Base-by-base conservation (phyloP, 2,329 filamentous ascomycete species). In the Cordyceps farinosa region DNA sequence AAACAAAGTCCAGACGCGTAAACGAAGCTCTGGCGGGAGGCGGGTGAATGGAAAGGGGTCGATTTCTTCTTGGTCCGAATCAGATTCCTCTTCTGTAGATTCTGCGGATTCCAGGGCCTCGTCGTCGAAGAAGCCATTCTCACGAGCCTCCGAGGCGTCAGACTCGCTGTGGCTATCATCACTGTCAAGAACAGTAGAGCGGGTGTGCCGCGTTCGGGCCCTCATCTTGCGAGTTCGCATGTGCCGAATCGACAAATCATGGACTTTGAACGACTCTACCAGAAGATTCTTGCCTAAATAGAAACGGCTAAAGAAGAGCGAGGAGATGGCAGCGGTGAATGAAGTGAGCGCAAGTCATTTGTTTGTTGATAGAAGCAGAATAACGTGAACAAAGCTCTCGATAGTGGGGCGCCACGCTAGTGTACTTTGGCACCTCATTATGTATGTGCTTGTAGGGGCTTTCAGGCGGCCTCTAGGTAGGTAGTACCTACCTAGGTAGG, bases 21-120 rank as follows among this genome's bases (percentile, higher is more conserved):
- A 62, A 56, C 75, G 72, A 17, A 77, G 65, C 64, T 77, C 75
- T 11, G 70, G 68, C 1, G 75, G 75, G 1, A 77, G 70, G 30
- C 65, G 57, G 40, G 65, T 61, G 61, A 74, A 76, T 53, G 64
- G 44, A 66, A 76, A 72, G 2, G 61, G 51, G 13, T 64, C 50
- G 29, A 53, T 36, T 5, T 57, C 53, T n/a, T 61, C 61, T 34
- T 63, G 56, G 15, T 56, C 56, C 27, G 51, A 56, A 11, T 22
- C 42, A 17, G 60, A 62, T 13, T 56, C 27, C 11, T 50, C 45
- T 8, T 62, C 44, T 27, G 59, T 63, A 1, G 45, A 29, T 4
- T 62, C 50, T 10, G 64, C 57, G 10, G 48, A 47, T n/a, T 62
- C 60, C 17, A 56, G 34, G 6, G 62, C 62, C 42, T 63, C 62